phyloP scores from a whole-genome alignment of 768 basidiomycete species.

The Chalciporus sphaerocephalus region DNA sequence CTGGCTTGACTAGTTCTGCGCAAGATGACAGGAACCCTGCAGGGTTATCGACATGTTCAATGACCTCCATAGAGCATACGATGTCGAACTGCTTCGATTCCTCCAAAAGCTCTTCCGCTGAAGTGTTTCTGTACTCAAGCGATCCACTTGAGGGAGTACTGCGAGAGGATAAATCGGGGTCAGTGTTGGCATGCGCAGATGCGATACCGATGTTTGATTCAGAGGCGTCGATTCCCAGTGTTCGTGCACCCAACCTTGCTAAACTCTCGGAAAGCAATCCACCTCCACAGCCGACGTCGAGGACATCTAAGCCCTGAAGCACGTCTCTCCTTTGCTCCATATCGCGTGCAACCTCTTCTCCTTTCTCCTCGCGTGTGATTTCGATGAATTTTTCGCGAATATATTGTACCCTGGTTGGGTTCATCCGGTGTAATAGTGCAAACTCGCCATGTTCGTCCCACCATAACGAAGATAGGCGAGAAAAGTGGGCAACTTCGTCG shows the following conservation, averaged over 20 bases:
- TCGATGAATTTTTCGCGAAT: constrained; percentile 73
- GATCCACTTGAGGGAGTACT: constrained; percentile 19
- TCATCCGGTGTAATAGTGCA: constrained; percentile 87
- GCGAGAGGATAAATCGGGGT: constrained; percentile 50
- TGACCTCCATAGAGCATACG: constrained; percentile 95
- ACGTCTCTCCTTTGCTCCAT: constrained; percentile 30
- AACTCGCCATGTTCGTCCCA: constrained; percentile 96
- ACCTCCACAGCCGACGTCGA: constrained; percentile 96
- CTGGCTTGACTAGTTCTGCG: constrained; percentile 90
- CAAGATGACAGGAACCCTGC: constrained; percentile 76
- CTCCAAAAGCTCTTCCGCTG: constrained; percentile 70
- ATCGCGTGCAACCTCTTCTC: constrained; percentile 30
- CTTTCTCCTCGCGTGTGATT: constrained; percentile 50
- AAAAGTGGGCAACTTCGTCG: constrained; percentile 85
- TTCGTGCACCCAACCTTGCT: constrained; percentile 82
- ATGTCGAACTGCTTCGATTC: constrained; percentile 75
- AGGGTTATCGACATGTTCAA: constrained; percentile 97
- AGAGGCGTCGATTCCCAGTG: constrained; percentile 90
- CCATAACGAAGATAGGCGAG: constrained; percentile 85
- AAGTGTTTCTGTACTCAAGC: constrained; percentile 65
- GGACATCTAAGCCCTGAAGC: constrained; percentile 63
- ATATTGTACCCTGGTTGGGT: constrained; percentile 82
- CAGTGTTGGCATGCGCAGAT: constrained; percentile 70
- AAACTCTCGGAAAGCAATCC: constrained; percentile 92
- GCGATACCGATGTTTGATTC: constrained; percentile 84